Percentiles rank a stretch among this genome's conserved stretches.
phyloP scores from a whole-genome alignment of 345 rosid genomes.

The Rhodomyrtus tomentosa region DNA sequence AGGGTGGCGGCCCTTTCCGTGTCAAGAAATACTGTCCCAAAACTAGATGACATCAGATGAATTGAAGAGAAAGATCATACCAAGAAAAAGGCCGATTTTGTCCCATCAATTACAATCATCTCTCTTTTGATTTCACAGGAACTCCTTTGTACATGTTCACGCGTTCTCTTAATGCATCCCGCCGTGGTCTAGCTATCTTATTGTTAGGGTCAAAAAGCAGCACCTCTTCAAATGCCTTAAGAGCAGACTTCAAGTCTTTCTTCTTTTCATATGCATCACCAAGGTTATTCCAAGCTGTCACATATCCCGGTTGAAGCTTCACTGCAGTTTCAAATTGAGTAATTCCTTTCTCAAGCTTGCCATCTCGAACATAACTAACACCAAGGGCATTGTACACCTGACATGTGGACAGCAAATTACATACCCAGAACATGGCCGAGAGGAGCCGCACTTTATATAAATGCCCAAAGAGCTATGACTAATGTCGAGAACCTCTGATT shows the following conservation, averaged over 20 bases:
- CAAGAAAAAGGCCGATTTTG: not conserved
- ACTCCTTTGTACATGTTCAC: slow-evolving; percentile 73
- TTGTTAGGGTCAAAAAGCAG: slow-evolving; percentile 87
- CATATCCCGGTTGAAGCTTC: slow-evolving; percentile 88
- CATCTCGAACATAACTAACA: slow-evolving; percentile 66
- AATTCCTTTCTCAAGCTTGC: slow-evolving; percentile 79
- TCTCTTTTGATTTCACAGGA: slow-evolving; percentile 63
- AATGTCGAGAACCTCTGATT: not conserved
- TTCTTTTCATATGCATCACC: slow-evolving; percentile 96
- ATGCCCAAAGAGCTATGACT: not conserved
- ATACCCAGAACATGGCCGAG: not conserved
- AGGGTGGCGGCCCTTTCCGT: not conserved
- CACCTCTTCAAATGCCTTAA: slow-evolving; percentile 92
- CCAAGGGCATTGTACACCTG: slow-evolving; percentile 75
- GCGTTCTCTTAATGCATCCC: slow-evolving; percentile 62
- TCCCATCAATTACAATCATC: slow-evolving; percentile 19
- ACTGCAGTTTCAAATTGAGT: slow-evolving; percentile 76
- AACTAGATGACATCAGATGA: not conserved
- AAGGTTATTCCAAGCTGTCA: slow-evolving; percentile 97
- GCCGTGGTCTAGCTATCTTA: slow-evolving; percentile 70
- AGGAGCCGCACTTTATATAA: not conserved
- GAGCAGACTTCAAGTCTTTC: slow-evolving; percentile 60
- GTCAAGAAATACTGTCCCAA: not conserved
- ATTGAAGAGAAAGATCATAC: not conserved
- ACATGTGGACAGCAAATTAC: not conserved